Evolutionary conservation across 306 rosid species (phyloP).

Genomic region (Ammopiptanthus mongolicus): DNA sequence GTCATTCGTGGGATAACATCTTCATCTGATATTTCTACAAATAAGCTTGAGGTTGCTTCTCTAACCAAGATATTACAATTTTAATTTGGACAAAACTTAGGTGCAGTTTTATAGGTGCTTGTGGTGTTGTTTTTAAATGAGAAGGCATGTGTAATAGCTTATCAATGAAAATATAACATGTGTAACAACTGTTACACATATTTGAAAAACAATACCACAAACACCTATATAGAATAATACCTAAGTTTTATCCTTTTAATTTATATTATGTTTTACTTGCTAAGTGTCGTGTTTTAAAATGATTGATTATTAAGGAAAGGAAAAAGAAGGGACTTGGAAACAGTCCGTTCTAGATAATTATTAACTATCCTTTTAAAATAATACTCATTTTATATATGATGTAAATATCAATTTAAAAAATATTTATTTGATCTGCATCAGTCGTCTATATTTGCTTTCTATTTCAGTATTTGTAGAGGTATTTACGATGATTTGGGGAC

Average conservation of each 20-base stretch:
- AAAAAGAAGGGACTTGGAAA: not conserved
- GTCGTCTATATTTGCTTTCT: not conserved
- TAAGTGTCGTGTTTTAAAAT: not conserved
- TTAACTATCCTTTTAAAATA: not conserved
- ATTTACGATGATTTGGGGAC: not conserved
- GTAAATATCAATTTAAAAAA: not conserved
- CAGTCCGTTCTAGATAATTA: not conserved
- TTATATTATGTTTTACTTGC: not conserved
- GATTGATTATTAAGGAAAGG: not conserved
- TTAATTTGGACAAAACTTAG: too few relatives aligned
- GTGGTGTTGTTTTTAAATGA: too few relatives aligned
- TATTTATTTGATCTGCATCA: not conserved
- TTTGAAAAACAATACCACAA: too few relatives aligned
- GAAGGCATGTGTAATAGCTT: too few relatives aligned
- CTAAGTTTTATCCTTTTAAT: too few relatives aligned
- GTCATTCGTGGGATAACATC: conserved; percentile 75
- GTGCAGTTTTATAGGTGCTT: too few relatives aligned
- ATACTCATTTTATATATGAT: not conserved
- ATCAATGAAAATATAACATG: too few relatives aligned
- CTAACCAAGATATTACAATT: conserved; percentile 18
- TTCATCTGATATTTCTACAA: conserved; percentile 39
- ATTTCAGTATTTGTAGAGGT: not conserved
- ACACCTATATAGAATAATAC: too few relatives aligned
- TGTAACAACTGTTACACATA: too few relatives aligned
- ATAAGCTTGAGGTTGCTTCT: conserved; percentile 51